Conservation (phyloP, 2,329 filamentous ascomycete genomes). For the Penicillium sp. region DNA sequence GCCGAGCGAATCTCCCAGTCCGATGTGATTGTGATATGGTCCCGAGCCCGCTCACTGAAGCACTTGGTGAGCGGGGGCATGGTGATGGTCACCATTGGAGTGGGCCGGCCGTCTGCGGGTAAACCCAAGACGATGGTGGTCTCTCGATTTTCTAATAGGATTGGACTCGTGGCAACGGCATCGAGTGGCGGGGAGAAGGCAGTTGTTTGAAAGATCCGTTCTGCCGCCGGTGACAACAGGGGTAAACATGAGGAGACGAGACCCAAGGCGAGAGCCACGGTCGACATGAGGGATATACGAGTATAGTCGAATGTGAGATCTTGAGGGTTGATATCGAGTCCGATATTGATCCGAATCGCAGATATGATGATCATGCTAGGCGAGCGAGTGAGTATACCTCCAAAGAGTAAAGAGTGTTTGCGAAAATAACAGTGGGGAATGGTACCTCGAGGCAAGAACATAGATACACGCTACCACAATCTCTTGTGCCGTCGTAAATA, state of each 20-base stretch:
- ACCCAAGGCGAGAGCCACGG: constrained; percentile 7
- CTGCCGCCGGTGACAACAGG: constrained; percentile 4
- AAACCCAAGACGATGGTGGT: constrained; percentile 5
- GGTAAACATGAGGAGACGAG: constrained; percentile 17
- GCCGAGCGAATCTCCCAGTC: constrained; percentile 23
- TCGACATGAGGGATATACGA: constrained; percentile 12
- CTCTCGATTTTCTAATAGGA: constrained; percentile 10
- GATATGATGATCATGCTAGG: constrained; percentile 9
- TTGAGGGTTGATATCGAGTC: constrained; percentile 3
- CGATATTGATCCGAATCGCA: constrained; percentile 9
- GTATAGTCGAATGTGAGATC: constrained; percentile 10
- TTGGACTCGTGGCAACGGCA: background rate
- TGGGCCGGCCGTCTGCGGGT: constrained; percentile 10
- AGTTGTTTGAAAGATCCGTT: constrained; percentile 2
- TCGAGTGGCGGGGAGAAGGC: constrained; percentile 4
- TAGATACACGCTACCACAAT: constrained; percentile 6
- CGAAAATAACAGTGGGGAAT: background rate
- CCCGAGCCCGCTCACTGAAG: constrained; percentile 12
- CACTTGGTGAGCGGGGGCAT: constrained; percentile 12
- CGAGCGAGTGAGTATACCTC: background rate
- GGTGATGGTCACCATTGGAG: constrained; percentile 11
- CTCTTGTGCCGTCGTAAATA: constrained; percentile 5
- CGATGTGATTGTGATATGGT: constrained; percentile 19
- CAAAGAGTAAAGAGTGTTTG: background rate
- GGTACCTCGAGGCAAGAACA: constrained; percentile 13